Evolutionary conservation across 345 rosid genomes (phyloP).

Genomic region (Hypericum androsaemum): DNA sequence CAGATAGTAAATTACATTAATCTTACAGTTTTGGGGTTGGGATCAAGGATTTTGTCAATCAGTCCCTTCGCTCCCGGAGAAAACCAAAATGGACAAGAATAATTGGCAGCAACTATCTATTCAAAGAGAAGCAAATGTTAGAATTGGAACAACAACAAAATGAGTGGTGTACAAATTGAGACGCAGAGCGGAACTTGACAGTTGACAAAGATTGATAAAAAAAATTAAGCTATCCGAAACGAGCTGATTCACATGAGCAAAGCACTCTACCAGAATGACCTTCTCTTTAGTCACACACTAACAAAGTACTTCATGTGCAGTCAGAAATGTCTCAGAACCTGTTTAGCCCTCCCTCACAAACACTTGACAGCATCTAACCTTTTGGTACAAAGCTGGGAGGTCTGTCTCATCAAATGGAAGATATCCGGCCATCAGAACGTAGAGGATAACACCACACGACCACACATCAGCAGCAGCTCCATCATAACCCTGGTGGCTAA

Average conservation of each 20-base stretch:
- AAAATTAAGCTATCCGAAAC: too few relatives aligned
- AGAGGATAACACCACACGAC: slow-evolving; percentile 95
- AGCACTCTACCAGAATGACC: too few relatives aligned
- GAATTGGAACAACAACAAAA: background rate
- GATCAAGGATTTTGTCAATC: slow-evolving; percentile 64
- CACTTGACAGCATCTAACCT: slow-evolving; percentile 33
- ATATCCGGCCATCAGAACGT: slow-evolving; percentile 77
- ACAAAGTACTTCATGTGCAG: too few relatives aligned
- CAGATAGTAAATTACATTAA: too few relatives aligned
- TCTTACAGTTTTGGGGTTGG: slow-evolving; percentile 75
- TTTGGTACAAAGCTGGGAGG: slow-evolving; percentile 63
- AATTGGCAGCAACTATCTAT: slow-evolving; percentile 73
- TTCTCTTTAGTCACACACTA: too few relatives aligned
- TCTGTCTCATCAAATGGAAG: slow-evolving; percentile 72
- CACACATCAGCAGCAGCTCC: slow-evolving; percentile 92
- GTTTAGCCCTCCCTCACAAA: slow-evolving; percentile 6
- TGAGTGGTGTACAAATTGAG: too few relatives aligned
- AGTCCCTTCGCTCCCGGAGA: slow-evolving; percentile 55
- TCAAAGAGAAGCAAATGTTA: slow-evolving; percentile 7
- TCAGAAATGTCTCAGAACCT: background rate
- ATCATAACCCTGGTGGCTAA: slow-evolving; percentile 57
- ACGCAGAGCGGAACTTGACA: too few relatives aligned
- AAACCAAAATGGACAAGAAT: slow-evolving; percentile 77
- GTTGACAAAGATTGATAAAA: too few relatives aligned
- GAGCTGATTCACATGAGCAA: too few relatives aligned